Evolutionary conservation across 148 eudicot species (phyloP).

Genomic region (Euryodendron excelsum): DNA sequence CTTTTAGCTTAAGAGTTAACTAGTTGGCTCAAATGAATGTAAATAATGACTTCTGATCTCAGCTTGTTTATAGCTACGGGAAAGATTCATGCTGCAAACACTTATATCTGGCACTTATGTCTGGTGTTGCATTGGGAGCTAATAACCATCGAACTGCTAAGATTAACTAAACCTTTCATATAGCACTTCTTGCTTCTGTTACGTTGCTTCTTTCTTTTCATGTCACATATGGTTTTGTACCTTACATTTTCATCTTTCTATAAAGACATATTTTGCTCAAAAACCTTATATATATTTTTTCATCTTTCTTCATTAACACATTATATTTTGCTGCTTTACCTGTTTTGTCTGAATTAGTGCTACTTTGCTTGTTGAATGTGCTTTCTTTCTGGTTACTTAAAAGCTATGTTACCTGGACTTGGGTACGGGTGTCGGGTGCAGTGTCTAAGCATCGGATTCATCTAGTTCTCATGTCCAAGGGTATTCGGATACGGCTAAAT

Average conservation of each 20-base stretch:
- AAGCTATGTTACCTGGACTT: neutral
- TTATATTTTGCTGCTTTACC: neutral
- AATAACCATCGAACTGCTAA: neutral
- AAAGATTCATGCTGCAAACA: neutral
- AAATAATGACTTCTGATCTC: neutral
- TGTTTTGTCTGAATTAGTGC: neutral
- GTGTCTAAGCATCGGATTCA: too few species aligned
- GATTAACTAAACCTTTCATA: neutral
- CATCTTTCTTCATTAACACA: neutral
- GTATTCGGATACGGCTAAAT: too few species aligned
- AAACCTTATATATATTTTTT: neutral
- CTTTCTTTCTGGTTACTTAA: slow-evolving; percentile 3
- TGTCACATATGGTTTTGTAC: neutral
- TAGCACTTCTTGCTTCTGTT: neutral
- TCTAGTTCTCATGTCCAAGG: too few species aligned
- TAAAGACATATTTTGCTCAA: neutral
- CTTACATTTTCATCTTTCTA: neutral
- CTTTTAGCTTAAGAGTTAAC: neutral
- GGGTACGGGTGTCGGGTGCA: too few species aligned
- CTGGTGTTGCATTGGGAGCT: neutral
- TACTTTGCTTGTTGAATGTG: neutral
- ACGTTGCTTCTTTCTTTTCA: neutral
- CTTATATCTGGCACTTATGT: neutral
- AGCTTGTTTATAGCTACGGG: neutral
- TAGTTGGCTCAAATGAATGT: neutral